Percentiles rank a stretch among this genome's conserved stretches.
These are phyloP conservation scores for Astrothelium subdiscretum DNA, from an alignment of 495 filamentous ascomycete genomes.

Conservation along the genomic window DNA sequence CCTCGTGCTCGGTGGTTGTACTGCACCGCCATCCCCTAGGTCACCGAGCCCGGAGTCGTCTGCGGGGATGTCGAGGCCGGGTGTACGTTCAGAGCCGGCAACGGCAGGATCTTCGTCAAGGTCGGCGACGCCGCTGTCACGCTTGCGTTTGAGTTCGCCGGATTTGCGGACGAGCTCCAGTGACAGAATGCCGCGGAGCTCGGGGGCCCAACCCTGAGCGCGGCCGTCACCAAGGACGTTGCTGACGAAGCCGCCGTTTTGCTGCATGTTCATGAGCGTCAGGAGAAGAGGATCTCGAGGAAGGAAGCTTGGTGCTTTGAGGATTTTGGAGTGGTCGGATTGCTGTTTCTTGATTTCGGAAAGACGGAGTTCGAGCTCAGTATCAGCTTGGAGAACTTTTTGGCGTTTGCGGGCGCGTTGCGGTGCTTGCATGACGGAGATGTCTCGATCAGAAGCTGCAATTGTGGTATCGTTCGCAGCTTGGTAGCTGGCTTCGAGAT, in stretches of 20 bases:
- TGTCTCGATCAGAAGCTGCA: not conserved
- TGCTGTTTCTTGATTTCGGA: conserved; percentile 66
- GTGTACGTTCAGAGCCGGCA: conserved; percentile 16
- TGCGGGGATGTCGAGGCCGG: conserved; percentile 25
- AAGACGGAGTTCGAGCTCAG: conserved; percentile 45
- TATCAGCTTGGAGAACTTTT: conserved; percentile 60
- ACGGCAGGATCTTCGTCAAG: conserved; percentile 43
- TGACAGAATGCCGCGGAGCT: conserved; percentile 74
- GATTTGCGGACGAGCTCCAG: conserved; percentile 64
- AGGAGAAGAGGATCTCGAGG: conserved; percentile 76
- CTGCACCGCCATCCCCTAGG: conserved; percentile 7
- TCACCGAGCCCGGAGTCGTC: conserved; percentile 8
- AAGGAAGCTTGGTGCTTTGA: conserved; percentile 66
- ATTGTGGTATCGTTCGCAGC: conserved; percentile 12
- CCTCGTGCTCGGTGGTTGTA: conserved; percentile 28
- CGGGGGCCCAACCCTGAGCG: conserved; percentile 74
- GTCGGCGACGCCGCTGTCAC: conserved; percentile 77
- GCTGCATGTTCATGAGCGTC: conserved; percentile 81
- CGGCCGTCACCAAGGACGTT: conserved; percentile 66
- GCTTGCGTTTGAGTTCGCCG: conserved; percentile 84
- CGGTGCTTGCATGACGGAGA: conserved; percentile 39
- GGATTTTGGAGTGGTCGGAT: conserved; percentile 63
- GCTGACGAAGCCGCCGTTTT: conserved; percentile 76
- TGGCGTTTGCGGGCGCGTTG: conserved; percentile 64
- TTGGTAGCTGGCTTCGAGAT: conserved; percentile 43